Conservation (phyloP, 2,329 filamentous ascomycete species). For the Colletotrichum shisoi region DNA sequence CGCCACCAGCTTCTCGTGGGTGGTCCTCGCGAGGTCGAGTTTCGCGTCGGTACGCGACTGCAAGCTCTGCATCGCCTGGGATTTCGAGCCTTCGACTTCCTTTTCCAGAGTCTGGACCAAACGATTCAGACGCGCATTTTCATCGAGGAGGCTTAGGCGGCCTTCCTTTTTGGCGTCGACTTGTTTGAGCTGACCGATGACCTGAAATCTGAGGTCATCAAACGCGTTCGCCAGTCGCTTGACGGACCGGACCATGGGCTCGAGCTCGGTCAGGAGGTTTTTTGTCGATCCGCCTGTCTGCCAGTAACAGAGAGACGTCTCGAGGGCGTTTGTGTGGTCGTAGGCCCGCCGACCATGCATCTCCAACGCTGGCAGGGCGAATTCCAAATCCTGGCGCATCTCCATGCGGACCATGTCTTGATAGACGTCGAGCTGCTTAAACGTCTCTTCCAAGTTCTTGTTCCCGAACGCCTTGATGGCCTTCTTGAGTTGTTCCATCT, state of each 20-base stretch:
- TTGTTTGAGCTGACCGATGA: neutral
- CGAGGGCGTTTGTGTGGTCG: conserved; percentile 9
- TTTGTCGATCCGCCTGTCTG: neutral
- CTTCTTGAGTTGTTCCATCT: neutral
- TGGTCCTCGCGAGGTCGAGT: neutral
- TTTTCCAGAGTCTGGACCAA: neutral
- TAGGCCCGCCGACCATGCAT: neutral
- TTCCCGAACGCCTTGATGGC: neutral
- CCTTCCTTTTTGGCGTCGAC: neutral
- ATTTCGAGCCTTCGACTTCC: neutral
- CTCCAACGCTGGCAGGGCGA: conserved; percentile 7
- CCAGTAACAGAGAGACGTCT: neutral
- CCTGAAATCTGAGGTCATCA: neutral
- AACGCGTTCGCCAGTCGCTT: conserved; percentile 1
- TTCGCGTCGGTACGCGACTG: neutral
- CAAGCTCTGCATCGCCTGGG: neutral
- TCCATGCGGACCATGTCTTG: conserved; percentile 20
- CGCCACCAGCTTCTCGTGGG: conserved; percentile 1
- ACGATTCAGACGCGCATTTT: neutral
- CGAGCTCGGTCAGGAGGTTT: conserved; percentile 3
- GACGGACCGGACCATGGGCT: conserved; percentile 1
- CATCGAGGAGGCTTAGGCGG: neutral
- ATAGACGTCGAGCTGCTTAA: conserved; percentile 24
- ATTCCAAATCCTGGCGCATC: conserved; percentile 7
- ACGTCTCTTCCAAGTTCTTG: conserved; percentile 8